Evolutionary conservation across 2,329 filamentous ascomycete species (phyloP), one percentile per base, ranked within the genome.

Genomic region (Penicillium nordicum): DNA sequence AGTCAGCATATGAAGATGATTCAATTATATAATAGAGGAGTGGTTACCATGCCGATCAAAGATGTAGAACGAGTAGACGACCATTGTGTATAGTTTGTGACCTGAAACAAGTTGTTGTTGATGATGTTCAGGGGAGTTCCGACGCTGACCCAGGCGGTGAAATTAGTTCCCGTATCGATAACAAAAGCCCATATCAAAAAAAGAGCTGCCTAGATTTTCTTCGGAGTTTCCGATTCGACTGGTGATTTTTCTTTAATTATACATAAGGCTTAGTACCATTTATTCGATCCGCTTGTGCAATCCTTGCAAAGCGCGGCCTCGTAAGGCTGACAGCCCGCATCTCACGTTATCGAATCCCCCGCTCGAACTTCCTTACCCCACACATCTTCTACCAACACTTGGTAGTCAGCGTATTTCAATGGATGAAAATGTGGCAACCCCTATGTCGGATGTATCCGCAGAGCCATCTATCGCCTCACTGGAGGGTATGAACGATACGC

Each of bases 1-100:
- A 27, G 50, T 57, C 9, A 58, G 56, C 50, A 32, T 41, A 14
- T 48, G 45, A 40, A 25, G 25, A 40, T 60, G 65, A 53, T 10
- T 29, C 23, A 43, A 30, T 11, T 51, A 10, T 23, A 53, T 29
- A 51, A 43, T 25, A 45, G 38, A 2, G 6, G 21, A 27, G 40
- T 43, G 46, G 38, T 72, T 82, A 97, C 94, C 96, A 78, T 99
- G 94, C 64, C 94, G 88, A 79, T 99, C 94, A 74, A 99, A 99
- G 72, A 99, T 97, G 82, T 96, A 96, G 78, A 99, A 96, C 58
- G 92, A 92, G 79, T 95, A 97, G 75, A 97, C 89, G 59, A 89
- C 87, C 94, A 99, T 97, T 71, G 67, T 79, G 60, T 40, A n/a
- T 32, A 11, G 23, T 44, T 18, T 11, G 25, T 21, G 29, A 43